These are phyloP conservation scores for Scortechinia acanthostroma DNA, from an alignment of 2,329 filamentous ascomycete species.

Conservation along the genomic window DNA sequence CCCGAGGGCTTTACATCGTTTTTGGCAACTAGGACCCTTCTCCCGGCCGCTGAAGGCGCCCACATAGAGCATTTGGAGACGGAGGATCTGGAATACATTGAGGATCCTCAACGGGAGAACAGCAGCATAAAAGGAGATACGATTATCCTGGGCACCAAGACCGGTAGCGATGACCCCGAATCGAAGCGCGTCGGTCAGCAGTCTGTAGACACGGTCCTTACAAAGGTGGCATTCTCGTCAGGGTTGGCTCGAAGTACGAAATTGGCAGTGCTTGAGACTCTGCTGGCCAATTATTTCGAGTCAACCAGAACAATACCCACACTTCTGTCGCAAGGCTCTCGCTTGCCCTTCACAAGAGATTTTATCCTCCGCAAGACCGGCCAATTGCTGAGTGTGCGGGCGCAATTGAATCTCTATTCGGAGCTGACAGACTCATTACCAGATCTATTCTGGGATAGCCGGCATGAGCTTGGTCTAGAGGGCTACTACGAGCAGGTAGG, in stretches of 20 bases:
- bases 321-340: conserved; percentile 49
- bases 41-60: conserved; percentile 50
- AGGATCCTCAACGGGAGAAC: conserved; percentile 50
- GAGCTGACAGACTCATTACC: conserved; percentile 68
- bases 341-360: conserved; percentile 49
- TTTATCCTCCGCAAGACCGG: conserved; percentile 70
- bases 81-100: conserved; percentile 64
- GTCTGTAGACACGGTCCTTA: conserved; percentile 36
- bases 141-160: conserved; percentile 61
- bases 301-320: conserved; percentile 60
- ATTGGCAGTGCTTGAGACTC: conserved; percentile 61
- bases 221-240: conserved; percentile 70
- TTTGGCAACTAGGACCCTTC: conserved; percentile 49
- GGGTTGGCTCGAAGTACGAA: conserved; percentile 67
- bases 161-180: background rate
- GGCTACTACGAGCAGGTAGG: conserved; percentile 69
- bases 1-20: conserved; percentile 52
- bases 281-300: conserved; percentile 58
- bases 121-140: conserved; percentile 66
- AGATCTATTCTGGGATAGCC: conserved; percentile 69
- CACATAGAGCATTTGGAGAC: conserved; percentile 56
- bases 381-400: conserved; percentile 61
- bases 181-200: conserved; percentile 8
- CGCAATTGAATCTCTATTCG: conserved; percentile 68
- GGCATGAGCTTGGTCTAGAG: conserved; percentile 63